Conservation (phyloP, 345 rosid species). For the Citropsis articulata region DNA sequence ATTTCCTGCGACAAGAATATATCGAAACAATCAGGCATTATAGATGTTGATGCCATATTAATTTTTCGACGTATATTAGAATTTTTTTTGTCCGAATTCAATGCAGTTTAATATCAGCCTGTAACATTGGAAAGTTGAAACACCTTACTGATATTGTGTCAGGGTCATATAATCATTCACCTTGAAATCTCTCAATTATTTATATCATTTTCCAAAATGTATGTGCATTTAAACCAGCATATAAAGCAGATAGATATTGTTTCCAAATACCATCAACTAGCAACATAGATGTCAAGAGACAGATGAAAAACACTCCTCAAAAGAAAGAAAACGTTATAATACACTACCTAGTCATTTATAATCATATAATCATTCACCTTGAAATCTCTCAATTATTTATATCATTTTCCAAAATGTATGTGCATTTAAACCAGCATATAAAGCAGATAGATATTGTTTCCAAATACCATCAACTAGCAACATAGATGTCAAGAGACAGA, state of each 20-base stretch:
- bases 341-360: neutral
- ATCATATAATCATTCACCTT: neutral
- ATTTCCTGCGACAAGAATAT: conserved; percentile 44
- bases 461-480: neutral
- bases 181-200: neutral
- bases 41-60: neutral
- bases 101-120: neutral
- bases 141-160: neutral
- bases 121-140: neutral
- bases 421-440: neutral
- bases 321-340: neutral
- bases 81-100: neutral
- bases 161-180: neutral
- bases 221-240: neutral
- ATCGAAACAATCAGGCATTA: neutral
- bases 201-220: neutral
- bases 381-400: neutral
- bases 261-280: neutral
- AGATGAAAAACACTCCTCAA: neutral
- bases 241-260: neutral
- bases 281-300: neutral
- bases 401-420: neutral
- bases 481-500: neutral
- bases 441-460: neutral
- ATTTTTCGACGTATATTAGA: neutral